Evolutionary conservation across 345 rosid species (phyloP), one percentile per base, ranked within the genome.

Genomic region (Gossypium herbaceum): DNA sequence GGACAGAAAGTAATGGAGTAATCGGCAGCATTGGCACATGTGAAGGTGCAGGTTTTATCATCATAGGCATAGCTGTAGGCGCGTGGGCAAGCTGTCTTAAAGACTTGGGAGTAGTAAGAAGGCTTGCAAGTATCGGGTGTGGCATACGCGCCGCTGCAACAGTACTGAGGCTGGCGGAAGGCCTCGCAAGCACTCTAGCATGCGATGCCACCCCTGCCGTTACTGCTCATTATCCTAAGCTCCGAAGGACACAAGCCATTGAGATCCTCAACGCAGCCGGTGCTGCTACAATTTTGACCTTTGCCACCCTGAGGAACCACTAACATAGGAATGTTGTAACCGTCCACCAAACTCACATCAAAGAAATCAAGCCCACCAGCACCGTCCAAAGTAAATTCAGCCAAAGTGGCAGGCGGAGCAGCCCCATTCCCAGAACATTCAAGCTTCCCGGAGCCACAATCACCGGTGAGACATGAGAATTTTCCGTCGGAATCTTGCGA

Each of bases 61-160:
- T 95, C 99, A 69, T 93, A 95, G 5, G 99, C 99, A 63, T 95
- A 95, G 89, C 99, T 95, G 84, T 93, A 95, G 15, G 98, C 99
- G 70, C 73, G 83, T 34, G 98, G 99, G 27, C 99, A 95, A 8
- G 92, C 94, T 62, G 25, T 86, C 84, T 93, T 95, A 75, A 95
- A 95, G 2, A 79, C 72, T 82, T 72, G 72, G 13, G 99, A 89
- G 76, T 91, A 93, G 3, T 86, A 72, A 8, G 97, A 86, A 4
- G 99, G 97, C 76, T 85, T 84, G 81, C 99, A 95, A 19, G 86
- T 84, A 48, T 86, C 91, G 9, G 98, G 98, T 6, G 93, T 84
- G 0, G 77, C 78, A 19, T 63, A 86, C 51, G 82, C 96, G n/a
- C 97, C 99, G 77, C 80, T 90, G 72, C 99, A 95, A 47, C 98